Evolutionary conservation across 1,139 yeast species (phyloP).

Genomic region (Geotrichum reessii): DNA sequence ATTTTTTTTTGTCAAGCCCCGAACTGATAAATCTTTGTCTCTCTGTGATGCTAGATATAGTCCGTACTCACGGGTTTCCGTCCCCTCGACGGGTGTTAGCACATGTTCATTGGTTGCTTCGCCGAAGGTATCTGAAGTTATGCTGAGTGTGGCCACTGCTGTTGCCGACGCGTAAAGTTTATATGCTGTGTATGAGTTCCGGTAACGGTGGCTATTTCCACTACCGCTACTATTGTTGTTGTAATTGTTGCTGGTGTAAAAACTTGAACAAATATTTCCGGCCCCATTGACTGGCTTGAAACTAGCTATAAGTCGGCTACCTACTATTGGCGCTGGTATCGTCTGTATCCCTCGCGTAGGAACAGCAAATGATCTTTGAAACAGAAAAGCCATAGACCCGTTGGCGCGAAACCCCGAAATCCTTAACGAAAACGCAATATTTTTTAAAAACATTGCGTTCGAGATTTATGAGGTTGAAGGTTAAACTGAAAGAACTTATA

Average conservation of each 20-base stretch:
- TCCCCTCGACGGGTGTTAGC: background rate
- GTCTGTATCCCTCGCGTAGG: background rate
- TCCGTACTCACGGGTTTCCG: slow-evolving; percentile 58
- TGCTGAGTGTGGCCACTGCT: slow-evolving; percentile 12
- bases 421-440: background rate
- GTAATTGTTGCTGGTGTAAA: background rate
- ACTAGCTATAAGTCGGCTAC: background rate
- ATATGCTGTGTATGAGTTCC: background rate
- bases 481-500: background rate
- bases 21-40: slow-evolving; percentile 36
- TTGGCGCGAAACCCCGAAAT: background rate
- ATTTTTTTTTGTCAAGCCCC: background rate
- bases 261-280: background rate
- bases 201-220: background rate
- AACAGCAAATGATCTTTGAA: background rate
- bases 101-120: background rate
- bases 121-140: background rate
- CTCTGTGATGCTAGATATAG: slow-evolving; percentile 56
- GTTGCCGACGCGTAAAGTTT: slow-evolving; percentile 6
- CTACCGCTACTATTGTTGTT: background rate
- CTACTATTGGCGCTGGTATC: background rate
- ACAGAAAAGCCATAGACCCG: background rate
- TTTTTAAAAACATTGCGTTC: background rate
- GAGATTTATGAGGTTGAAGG: background rate
- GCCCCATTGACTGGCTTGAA: background rate